Conservation (phyloP, 805 yeast species). For the Wickerhamiella domercqiae region DNA sequence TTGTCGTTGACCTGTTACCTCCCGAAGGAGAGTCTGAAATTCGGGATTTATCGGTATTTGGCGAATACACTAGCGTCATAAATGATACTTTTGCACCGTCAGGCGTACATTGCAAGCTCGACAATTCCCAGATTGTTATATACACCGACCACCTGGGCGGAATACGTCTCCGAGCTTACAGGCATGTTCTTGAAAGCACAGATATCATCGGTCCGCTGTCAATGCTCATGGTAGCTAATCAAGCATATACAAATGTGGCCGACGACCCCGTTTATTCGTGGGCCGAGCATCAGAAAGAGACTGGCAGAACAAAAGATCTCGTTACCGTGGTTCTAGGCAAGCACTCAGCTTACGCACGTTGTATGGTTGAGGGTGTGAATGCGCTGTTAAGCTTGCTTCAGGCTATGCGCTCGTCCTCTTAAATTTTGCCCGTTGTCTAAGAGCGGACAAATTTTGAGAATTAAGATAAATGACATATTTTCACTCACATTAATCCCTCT, state of each 20-base stretch:
- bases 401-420: conserved; percentile 6
- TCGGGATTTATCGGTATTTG: conserved; percentile 54
- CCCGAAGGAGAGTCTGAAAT: conserved; percentile 27
- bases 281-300: conserved; percentile 15
- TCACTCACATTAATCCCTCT: too few species aligned
- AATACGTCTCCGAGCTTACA: conserved; percentile 20
- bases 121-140: conserved; percentile 52
- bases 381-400: conserved; percentile 20
- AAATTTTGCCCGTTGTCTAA: too few species aligned
- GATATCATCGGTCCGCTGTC: conserved; percentile 12
- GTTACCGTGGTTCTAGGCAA: conserved; percentile 21
- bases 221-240: conserved; percentile 18
- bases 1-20: conserved; percentile 57
- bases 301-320: conserved; percentile 9
- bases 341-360: conserved; percentile 20
- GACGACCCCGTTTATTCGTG: conserved; percentile 21
- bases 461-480: too few species aligned
- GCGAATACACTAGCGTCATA: conserved; percentile 73
- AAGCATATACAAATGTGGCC: conserved; percentile 18
- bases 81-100: conserved; percentile 54
- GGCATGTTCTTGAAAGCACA: conserved; percentile 8
- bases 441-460: too few species aligned
- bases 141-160: conserved; percentile 45
- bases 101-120: conserved; percentile 63
- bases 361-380: conserved; percentile 23